Percentiles rank a stretch among this genome's conserved stretches.
Conservation (phyloP, 257 asterid genomes). For the Solanum arcanum region DNA sequence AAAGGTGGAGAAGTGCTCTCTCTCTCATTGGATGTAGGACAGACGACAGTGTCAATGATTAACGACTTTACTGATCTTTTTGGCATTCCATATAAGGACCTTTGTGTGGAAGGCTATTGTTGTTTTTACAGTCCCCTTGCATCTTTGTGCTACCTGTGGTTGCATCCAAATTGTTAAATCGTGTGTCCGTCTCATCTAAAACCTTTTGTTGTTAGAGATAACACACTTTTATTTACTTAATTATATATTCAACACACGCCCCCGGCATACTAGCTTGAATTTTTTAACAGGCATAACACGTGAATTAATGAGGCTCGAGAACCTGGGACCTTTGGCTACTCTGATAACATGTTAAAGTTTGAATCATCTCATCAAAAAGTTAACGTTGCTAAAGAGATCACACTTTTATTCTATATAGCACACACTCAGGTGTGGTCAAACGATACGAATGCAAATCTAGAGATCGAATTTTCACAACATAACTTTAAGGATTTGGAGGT, state of each 20-base stretch:
- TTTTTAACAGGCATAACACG: neutral
- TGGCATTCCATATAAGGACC: neutral
- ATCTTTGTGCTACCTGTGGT: neutral
- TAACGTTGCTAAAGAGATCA: neutral
- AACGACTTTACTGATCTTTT: neutral
- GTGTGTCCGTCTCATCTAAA: neutral
- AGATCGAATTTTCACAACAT: neutral
- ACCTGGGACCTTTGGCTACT: neutral
- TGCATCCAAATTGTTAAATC: neutral
- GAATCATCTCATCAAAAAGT: neutral
- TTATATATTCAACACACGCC: neutral
- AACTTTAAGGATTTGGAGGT: neutral
- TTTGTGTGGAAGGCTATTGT: neutral
- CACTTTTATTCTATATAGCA: neutral
- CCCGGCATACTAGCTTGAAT: neutral
- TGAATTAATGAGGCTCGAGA: neutral
- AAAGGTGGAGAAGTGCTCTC: neutral
- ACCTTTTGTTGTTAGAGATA: neutral
- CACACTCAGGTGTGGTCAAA: neutral
- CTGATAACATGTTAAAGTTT: neutral
- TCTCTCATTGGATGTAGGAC: neutral
- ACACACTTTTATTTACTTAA: neutral
- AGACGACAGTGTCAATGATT: neutral
- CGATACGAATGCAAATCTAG: neutral
- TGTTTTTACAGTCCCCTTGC: neutral